Evolutionary conservation across 129 eudicot species (phyloP).

Genomic region (Gnaphalium uliginosum): DNA sequence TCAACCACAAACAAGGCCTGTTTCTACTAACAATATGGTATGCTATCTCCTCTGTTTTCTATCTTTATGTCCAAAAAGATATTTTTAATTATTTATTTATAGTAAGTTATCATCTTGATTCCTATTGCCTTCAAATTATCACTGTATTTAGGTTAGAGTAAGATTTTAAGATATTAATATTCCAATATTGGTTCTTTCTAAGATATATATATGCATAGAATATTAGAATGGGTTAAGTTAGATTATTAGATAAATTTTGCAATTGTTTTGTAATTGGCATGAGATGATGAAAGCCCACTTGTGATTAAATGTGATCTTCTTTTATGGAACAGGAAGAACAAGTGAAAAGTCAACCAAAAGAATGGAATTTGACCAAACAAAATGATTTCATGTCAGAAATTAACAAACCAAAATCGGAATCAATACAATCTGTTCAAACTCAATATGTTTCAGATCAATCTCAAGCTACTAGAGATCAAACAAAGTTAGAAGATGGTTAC

Average conservation of each 20-base stretch:
- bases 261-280: not conserved
- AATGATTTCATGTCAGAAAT: slow-evolving; percentile 39
- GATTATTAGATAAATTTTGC: not conserved
- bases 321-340: slow-evolving; percentile 53
- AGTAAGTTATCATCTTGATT: not conserved
- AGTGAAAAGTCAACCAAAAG: slow-evolving; percentile 52
- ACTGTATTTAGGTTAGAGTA: not conserved
- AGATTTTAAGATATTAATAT: not conserved
- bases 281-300: not conserved
- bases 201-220: not conserved
- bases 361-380: slow-evolving; percentile 44
- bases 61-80: not conserved
- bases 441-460: slow-evolving; percentile 48
- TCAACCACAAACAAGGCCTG: slow-evolving; percentile 54
- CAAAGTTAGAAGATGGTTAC: slow-evolving; percentile 86
- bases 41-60: slow-evolving; percentile 8
- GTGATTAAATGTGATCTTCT: not conserved
- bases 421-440: slow-evolving; percentile 32
- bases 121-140: not conserved
- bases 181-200: not conserved
- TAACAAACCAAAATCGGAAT: slow-evolving; percentile 39
- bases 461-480: slow-evolving; percentile 60
- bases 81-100: not conserved
- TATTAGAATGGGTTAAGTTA: not conserved
- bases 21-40: slow-evolving; percentile 40